These are phyloP conservation scores for Draba incana DNA, from an alignment of 345 rosid genomes.

Conservation along the genomic window DNA sequence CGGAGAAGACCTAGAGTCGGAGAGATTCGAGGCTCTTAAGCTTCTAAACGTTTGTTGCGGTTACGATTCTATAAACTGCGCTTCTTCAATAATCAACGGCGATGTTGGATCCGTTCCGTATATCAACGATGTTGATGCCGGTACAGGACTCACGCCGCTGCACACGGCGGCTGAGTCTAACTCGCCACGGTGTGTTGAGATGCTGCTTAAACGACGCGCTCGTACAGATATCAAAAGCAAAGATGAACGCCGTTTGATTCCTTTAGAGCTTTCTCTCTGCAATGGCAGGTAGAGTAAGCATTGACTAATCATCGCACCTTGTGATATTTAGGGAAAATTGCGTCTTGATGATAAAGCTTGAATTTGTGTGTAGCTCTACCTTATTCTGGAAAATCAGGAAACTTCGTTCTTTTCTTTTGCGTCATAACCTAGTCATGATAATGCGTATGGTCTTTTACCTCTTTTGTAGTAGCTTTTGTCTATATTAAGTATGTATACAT, in stretches of 20 bases:
- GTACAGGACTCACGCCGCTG: slow-evolving; percentile 55
- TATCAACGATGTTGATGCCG: slow-evolving; percentile 50
- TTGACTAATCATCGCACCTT: slow-evolving; percentile 30
- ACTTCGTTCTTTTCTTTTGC: neutral
- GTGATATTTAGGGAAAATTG: slow-evolving; percentile 17
- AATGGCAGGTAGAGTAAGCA: slow-evolving; percentile 52
- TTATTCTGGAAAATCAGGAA: slow-evolving; percentile 39
- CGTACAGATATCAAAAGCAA: slow-evolving; percentile 70
- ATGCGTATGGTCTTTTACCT: slow-evolving; percentile 16
- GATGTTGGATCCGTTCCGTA: slow-evolving; percentile 58
- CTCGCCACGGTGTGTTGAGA: slow-evolving; percentile 64
- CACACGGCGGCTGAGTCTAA: slow-evolving; percentile 66
- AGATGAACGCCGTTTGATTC: slow-evolving; percentile 61
- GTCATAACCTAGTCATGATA: neutral
- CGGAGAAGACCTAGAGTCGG: slow-evolving; percentile 34
- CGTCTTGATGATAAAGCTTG: slow-evolving; percentile 13
- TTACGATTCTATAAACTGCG: slow-evolving; percentile 61
- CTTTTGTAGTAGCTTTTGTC: neutral
- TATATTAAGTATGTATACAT: slow-evolving; percentile 9
- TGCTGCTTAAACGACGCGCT: slow-evolving; percentile 69
- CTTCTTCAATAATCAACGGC: slow-evolving; percentile 60
- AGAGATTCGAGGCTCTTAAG: slow-evolving; percentile 45
- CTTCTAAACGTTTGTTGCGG: slow-evolving; percentile 63
- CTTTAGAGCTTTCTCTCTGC: slow-evolving; percentile 65
- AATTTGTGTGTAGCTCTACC: slow-evolving; percentile 26